Percentiles rank a stretch among this genome's conserved stretches.
Evolutionary conservation across 2,329 filamentous ascomycete genomes (phyloP).

Genomic region (Pleurostoma richardsiae): DNA sequence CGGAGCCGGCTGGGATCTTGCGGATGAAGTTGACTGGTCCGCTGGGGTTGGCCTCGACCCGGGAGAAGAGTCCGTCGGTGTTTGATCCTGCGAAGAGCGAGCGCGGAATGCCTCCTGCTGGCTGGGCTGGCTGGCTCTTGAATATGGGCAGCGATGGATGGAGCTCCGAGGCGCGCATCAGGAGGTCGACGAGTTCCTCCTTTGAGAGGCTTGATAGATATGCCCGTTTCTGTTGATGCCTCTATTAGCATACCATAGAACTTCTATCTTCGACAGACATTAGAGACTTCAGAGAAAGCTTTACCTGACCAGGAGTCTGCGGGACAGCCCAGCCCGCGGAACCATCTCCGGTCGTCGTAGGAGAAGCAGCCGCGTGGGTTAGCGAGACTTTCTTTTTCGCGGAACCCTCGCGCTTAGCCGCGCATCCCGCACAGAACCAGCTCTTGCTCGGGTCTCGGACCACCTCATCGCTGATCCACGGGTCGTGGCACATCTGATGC

Average conservation of each 20-base stretch:
- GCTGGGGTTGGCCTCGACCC: slow-evolving; percentile 26
- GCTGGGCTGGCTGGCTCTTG: slow-evolving; percentile 18
- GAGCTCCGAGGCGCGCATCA: slow-evolving; percentile 55
- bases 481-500: slow-evolving; percentile 79
- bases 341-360: too few species aligned
- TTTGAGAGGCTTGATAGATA: slow-evolving; percentile 60
- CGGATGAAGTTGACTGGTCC: slow-evolving; percentile 32
- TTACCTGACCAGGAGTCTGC: slow-evolving; percentile 8
- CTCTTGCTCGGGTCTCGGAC: slow-evolving; percentile 61
- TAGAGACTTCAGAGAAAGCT: neutral
- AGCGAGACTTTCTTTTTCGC: slow-evolving; percentile 6
- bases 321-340: slow-evolving; percentile 26
- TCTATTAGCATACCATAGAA: too few species aligned
- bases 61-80: slow-evolving; percentile 17
- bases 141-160: slow-evolving; percentile 66
- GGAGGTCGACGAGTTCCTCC: slow-evolving; percentile 56
- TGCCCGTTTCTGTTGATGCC: slow-evolving; percentile 43
- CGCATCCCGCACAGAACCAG: slow-evolving; percentile 68
- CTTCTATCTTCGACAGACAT: neutral
- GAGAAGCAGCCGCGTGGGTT: too few species aligned
- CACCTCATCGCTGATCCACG: slow-evolving; percentile 64
- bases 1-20: slow-evolving; percentile 18
- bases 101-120: slow-evolving; percentile 18
- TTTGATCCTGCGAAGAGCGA: slow-evolving; percentile 12
- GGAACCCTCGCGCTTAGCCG: slow-evolving; percentile 31